Conservation (phyloP, 139 green algal genomes). For the Chlamydomonas sphaeroides region DNA sequence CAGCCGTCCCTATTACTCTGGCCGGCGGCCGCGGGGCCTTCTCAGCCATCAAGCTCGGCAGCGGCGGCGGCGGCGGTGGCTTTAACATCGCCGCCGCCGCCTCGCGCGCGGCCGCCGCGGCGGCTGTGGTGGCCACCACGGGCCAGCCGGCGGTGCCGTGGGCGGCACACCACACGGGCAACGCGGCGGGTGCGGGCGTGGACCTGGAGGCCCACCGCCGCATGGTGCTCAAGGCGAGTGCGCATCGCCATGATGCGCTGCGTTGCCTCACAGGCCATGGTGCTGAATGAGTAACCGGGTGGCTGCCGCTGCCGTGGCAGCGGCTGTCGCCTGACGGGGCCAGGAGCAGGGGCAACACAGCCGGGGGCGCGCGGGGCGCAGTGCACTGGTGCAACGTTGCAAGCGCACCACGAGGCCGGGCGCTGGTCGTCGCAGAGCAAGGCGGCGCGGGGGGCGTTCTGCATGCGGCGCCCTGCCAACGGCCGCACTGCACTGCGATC, state of each 20-base stretch:
- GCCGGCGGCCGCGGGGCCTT: neutral
- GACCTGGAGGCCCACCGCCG: conserved; percentile 30
- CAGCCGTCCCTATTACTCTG: neutral
- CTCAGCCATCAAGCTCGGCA: conserved; percentile 11
- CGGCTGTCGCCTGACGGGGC: no score
- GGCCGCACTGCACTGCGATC: neutral
- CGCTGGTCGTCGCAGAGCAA: no score
- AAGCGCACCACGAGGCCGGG: no score
- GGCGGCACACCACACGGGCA: conserved; percentile 16
- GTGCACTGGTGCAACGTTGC: no score
- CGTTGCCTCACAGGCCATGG: no score
- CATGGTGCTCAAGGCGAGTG: conserved; percentile 25
- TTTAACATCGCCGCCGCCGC: conserved; percentile 20
- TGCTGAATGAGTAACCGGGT: no score
- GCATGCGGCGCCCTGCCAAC: neutral
- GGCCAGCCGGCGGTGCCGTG: conserved; percentile 4
- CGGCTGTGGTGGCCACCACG: conserved; percentile 11
- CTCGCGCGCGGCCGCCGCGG: neutral
- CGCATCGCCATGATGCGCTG: no score
- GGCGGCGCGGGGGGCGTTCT: no score
- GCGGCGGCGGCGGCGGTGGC: neutral
- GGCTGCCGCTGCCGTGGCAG: no score
- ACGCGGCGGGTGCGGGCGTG: conserved; percentile 15
- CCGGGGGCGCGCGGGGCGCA: no score
- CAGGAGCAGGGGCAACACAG: no score